Conservation (phyloP, 345 rosid species). For the Eucalyptus fibrosa region DNA sequence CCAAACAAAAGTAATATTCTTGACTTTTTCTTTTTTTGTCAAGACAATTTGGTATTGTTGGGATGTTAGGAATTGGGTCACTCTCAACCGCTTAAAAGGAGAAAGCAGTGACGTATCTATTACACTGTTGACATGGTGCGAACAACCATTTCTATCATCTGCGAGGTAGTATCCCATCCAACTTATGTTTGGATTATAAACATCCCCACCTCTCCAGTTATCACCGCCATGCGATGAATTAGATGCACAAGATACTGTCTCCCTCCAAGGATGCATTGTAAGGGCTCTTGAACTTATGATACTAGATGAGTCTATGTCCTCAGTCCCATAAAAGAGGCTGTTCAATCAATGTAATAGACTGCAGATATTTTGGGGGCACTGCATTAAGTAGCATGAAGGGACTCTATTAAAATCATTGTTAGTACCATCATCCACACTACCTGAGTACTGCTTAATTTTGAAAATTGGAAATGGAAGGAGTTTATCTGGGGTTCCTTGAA, state of each 20-base stretch:
- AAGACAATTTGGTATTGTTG: background rate
- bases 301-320: background rate
- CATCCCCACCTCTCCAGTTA: background rate
- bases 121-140: background rate
- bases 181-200: background rate
- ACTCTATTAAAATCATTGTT: background rate
- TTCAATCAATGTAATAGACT: background rate
- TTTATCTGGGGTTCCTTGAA: background rate
- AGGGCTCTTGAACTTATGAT: background rate
- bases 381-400: background rate
- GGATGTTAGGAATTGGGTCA: background rate
- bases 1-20: background rate
- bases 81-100: background rate
- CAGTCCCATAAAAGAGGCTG: background rate
- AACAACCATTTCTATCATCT: background rate
- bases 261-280: background rate
- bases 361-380: background rate
- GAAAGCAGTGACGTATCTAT: background rate
- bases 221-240: background rate
- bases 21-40: background rate
- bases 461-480: background rate
- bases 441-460: background rate
- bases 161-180: background rate
- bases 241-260: background rate
- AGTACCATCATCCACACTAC: background rate